Conservation (phyloP, 2,329 filamentous ascomycete species). For the Trichoderma citrinoviride region DNA sequence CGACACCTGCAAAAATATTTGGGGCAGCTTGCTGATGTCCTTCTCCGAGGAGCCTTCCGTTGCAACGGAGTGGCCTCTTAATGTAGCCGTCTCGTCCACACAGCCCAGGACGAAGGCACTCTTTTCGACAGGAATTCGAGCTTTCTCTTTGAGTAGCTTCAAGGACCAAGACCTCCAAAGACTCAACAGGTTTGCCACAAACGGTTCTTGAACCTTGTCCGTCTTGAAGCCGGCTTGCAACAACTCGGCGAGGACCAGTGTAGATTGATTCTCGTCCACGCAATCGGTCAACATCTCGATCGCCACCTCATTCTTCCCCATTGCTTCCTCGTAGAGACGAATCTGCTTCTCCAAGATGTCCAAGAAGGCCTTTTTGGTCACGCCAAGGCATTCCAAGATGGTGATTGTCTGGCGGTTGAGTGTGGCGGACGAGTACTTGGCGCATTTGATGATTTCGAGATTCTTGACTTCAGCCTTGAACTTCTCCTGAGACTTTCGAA, state of each 20-base stretch:
- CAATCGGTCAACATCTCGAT: constrained; percentile 67
- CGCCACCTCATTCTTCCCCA: constrained; percentile 63
- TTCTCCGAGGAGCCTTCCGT: constrained; percentile 42
- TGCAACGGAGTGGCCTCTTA: constrained; percentile 67
- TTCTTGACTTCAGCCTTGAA: constrained; percentile 69
- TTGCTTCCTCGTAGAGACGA: constrained; percentile 64
- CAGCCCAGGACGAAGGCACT: constrained; percentile 88
- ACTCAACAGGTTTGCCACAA: constrained; percentile 72
- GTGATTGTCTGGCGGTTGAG: constrained; percentile 89
- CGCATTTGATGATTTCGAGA: constrained; percentile 82
- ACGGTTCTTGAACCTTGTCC: constrained; percentile 64
- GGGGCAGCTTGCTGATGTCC: constrained; percentile 59
- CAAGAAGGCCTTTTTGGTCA: constrained; percentile 65
- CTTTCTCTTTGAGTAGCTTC: constrained; percentile 89
- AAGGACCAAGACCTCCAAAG: constrained; percentile 89
- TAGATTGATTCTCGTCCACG: constrained; percentile 82
- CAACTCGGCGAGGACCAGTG: constrained; percentile 70
- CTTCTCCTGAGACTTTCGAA: constrained; percentile 84
- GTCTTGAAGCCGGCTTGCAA: constrained; percentile 77
- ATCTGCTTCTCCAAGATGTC: constrained; percentile 67
- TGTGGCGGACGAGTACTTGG: constrained; percentile 71
- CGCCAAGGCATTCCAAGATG: constrained; percentile 76
- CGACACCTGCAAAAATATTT: constrained; percentile 86
- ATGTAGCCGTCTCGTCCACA: constrained; percentile 75
- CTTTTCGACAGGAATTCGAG: constrained; percentile 74